Conservation (phyloP, 345 rosid species). For the Clarkia xantiana region DNA sequence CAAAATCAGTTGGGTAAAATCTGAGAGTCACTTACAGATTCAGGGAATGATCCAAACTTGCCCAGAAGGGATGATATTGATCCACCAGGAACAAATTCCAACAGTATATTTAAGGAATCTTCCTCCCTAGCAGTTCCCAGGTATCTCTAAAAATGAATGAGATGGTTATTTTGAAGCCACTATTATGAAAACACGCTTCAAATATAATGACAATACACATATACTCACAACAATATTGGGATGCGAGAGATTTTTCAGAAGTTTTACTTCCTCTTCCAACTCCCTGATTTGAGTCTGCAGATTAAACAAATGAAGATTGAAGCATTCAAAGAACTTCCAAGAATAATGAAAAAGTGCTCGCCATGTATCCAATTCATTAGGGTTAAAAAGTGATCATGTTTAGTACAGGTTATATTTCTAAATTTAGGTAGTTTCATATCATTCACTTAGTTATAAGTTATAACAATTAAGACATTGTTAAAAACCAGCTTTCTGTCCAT, state of each 20-base stretch:
- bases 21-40: conserved; percentile 41
- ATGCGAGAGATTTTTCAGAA: conserved; percentile 81
- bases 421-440: no score
- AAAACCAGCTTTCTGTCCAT: no score
- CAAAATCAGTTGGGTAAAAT: conserved; percentile 1
- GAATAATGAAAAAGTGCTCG: neutral
- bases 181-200: neutral
- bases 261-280: conserved; percentile 93
- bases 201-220: neutral
- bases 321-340: neutral
- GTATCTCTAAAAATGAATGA: conserved; percentile 45
- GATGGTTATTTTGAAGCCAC: neutral
- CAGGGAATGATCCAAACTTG: conserved; percentile 85
- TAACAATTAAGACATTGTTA: no score
- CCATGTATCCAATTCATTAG: neutral
- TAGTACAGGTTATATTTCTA: no score
- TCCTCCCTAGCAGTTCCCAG: conserved; percentile 93
- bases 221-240: conserved; percentile 77
- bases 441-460: no score
- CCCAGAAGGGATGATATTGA: conserved; percentile 91
- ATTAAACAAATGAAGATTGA: conserved; percentile 4
- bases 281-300: conserved; percentile 68
- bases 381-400: no score
- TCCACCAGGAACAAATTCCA: conserved; percentile 91
- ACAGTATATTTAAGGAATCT: conserved; percentile 61